Conservation (phyloP, 257 asterid genomes). For the Solanum tarijense region DNA sequence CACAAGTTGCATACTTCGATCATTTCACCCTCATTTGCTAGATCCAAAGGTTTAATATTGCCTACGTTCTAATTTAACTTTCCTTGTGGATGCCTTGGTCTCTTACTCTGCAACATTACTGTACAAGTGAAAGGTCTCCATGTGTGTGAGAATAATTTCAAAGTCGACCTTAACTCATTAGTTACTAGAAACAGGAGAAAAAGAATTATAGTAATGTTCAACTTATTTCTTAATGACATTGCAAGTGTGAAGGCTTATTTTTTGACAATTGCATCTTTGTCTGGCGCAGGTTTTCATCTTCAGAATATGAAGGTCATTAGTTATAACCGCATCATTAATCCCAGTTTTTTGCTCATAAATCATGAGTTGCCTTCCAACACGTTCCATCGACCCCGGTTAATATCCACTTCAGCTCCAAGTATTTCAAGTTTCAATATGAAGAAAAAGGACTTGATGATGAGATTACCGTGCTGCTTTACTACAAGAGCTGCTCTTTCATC, state of each 20-base stretch:
- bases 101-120: neutral
- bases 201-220: neutral
- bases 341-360: constrained; percentile 44
- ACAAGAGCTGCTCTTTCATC: constrained; percentile 37
- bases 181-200: neutral
- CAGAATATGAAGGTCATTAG: constrained; percentile 44
- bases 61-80: neutral
- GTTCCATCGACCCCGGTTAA: constrained; percentile 17
- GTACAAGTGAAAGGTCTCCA: neutral
- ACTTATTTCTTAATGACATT: neutral
- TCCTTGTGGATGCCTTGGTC: neutral
- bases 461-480: constrained; percentile 33
- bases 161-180: neutral
- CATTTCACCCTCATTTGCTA: neutral
- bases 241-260: neutral
- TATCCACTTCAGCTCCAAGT: constrained; percentile 24
- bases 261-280: neutral
- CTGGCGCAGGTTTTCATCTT: constrained; percentile 20
- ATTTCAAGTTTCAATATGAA: constrained; percentile 19
- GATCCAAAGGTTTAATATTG: neutral
- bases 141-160: neutral
- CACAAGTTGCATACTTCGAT: neutral
- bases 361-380: constrained; percentile 45
- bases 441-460: constrained; percentile 30
- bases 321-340: constrained; percentile 43